A percentile compares a stretch with the other conserved stretches of the same genome.
Conservation (phyloP, 805 yeast genomes). For the Geotrichum ghanense region DNA sequence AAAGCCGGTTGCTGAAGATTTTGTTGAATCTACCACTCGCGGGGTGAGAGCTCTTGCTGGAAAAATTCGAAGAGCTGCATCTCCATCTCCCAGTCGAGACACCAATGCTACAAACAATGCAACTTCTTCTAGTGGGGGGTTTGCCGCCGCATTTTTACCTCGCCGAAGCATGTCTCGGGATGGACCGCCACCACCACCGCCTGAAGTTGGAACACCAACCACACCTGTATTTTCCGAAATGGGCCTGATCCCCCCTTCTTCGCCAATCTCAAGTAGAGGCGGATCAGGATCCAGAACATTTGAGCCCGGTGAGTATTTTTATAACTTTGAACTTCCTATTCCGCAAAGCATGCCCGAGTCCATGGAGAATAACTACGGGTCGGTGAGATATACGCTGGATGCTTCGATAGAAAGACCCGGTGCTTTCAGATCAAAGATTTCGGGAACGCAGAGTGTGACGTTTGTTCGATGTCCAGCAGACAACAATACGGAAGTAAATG, state of each 20-base stretch:
- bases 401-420: constrained; percentile 69
- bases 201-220: constrained; percentile 12
- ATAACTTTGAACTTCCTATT: constrained; percentile 82
- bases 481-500: constrained; percentile 73
- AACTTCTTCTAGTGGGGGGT: constrained; percentile 7
- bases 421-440: constrained; percentile 69
- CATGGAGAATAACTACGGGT: constrained; percentile 67
- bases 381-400: constrained; percentile 57
- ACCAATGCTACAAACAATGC: constrained; percentile 9
- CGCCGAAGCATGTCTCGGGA: constrained; percentile 18
- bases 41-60: constrained; percentile 13
- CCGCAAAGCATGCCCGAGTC: constrained; percentile 78
- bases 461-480: constrained; percentile 71
- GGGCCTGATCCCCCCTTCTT: background rate
- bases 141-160: constrained; percentile 10
- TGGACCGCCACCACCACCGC: constrained; percentile 14
- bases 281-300: constrained; percentile 37
- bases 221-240: constrained; percentile 7
- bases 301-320: constrained; percentile 81
- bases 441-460: constrained; percentile 49
- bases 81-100: constrained; percentile 12
- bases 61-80: constrained; percentile 16
- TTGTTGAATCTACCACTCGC: background rate
- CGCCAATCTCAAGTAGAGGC: background rate
- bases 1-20: background rate